phyloP scores from a whole-genome alignment of 176 grass and related monocot species.

The Musa itinerans region DNA sequence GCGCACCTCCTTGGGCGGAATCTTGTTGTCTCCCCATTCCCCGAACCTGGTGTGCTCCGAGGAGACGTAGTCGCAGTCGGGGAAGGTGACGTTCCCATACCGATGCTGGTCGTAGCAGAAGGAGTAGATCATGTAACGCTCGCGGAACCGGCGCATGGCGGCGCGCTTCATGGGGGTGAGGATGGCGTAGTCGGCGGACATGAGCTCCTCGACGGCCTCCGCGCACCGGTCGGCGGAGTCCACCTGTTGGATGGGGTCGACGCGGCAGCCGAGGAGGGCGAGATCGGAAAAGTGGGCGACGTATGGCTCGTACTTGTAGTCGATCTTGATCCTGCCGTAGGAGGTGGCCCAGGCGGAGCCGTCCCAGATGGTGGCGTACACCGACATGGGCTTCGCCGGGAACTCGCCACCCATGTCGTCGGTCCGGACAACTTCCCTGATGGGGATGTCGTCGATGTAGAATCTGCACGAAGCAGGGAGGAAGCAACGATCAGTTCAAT shows the following conservation, averaged over 20 bases:
- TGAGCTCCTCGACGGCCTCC: conserved; percentile 37
- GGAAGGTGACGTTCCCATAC: conserved; percentile 48
- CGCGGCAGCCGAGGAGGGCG: conserved; percentile 44
- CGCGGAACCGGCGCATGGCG: conserved; percentile 58
- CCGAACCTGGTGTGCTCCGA: conserved; percentile 30
- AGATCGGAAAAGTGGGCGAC: conserved; percentile 46
- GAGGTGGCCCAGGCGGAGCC: conserved; percentile 83
- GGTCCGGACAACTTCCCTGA: conserved; percentile 55
- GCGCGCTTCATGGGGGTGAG: conserved; percentile 57
- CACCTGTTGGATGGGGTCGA: neutral
- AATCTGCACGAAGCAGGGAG: conserved; percentile 28
- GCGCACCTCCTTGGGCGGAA: conserved; percentile 29
- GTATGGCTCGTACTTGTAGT: conserved; percentile 75
- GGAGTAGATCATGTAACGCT: conserved; percentile 53
- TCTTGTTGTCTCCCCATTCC: conserved; percentile 48
- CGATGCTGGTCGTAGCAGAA: conserved; percentile 64
- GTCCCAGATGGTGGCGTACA: conserved; percentile 95
- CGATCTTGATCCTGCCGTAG: conserved; percentile 48
- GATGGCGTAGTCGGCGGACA: conserved; percentile 49
- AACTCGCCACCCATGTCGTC: conserved; percentile 55
- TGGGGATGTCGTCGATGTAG: conserved; percentile 59
- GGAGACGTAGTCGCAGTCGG: conserved; percentile 56
- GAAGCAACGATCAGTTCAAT: no score
- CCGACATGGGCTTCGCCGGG: conserved; percentile 83
- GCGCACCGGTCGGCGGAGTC: conserved; percentile 34